phyloP scores from a whole-genome alignment of 2,329 filamentous ascomycete species.

The Pyrenochaeta sp. region DNA sequence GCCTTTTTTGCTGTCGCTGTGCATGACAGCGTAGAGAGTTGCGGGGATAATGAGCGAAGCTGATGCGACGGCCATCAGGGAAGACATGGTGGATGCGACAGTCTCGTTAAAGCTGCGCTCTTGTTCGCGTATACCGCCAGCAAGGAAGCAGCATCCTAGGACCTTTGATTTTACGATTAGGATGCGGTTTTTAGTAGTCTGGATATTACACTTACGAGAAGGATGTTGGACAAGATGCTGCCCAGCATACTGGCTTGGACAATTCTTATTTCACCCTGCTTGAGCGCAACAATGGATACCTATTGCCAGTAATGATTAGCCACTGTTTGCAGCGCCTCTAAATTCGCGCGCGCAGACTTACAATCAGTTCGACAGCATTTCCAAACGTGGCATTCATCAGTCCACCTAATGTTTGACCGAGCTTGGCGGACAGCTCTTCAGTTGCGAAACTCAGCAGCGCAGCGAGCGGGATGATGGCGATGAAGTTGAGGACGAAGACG shows the following conservation, averaged over 20 bases:
- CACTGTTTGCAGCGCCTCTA: constrained; percentile 5
- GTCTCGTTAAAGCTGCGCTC: constrained; percentile 72
- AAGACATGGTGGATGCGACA: constrained; percentile 79
- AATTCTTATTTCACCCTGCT: constrained; percentile 86
- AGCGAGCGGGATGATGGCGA: constrained; percentile 80
- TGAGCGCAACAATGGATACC: constrained; percentile 92
- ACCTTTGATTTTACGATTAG: constrained; percentile 62
- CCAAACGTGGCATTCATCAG: constrained; percentile 80
- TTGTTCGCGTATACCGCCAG: constrained; percentile 55
- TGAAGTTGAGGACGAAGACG: constrained; percentile 80
- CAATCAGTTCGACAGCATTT: constrained; percentile 82
- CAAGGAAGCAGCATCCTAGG: constrained; percentile 63
- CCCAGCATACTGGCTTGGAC: constrained; percentile 99
- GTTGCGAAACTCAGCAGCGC: constrained; percentile 79
- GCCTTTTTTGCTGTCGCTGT: constrained; percentile 43
- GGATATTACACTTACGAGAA: constrained; percentile 66
- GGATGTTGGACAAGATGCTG: constrained; percentile 91
- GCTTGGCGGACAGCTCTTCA: constrained; percentile 75
- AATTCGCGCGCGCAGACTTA: constrained; percentile 41
- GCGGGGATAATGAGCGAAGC: constrained; percentile 64
- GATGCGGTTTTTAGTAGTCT: constrained; percentile 13
- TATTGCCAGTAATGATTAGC: constrained; percentile 46
- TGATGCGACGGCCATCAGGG: constrained; percentile 64
- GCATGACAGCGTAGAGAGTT: constrained; percentile 60
- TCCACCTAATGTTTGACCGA: constrained; percentile 78